Conservation (phyloP, 1,284 basidiomycete genomes). For the Cryptococcus sp. region DNA sequence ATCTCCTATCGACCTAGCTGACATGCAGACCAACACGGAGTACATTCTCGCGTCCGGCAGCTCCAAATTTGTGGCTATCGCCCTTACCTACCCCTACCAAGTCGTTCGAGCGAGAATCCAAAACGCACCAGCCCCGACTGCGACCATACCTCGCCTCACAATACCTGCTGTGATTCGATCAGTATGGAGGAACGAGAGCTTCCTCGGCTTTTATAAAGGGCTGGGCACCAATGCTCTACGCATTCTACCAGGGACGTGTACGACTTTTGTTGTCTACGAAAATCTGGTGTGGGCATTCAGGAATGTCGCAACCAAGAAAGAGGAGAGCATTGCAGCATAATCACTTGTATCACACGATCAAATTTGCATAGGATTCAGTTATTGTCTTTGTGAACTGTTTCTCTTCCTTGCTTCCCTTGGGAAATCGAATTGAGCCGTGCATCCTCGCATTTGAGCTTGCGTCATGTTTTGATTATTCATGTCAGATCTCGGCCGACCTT, state of each 20-base stretch:
- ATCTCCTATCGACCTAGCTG: background rate
- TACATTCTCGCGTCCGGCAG: slow-evolving; percentile 90
- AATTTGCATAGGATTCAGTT: too few species aligned
- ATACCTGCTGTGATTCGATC: slow-evolving; percentile 73
- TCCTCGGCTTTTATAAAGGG: slow-evolving; percentile 89
- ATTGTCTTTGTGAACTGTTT: too few species aligned
- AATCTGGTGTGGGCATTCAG: slow-evolving; percentile 82
- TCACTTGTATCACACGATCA: too few species aligned
- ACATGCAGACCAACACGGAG: slow-evolving; percentile 72
- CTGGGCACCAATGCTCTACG: slow-evolving; percentile 93
- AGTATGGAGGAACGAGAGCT: slow-evolving; percentile 76
- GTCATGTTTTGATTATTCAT: too few species aligned
- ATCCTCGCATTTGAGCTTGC: too few species aligned
- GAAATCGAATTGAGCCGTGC: too few species aligned
- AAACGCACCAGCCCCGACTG: slow-evolving; percentile 58
- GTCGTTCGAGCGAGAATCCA: slow-evolving; percentile 84
- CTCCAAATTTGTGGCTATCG: slow-evolving; percentile 81
- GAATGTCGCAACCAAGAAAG: slow-evolving; percentile 36
- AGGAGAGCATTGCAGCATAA: too few species aligned
- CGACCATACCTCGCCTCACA: slow-evolving; percentile 61
- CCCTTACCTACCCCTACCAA: slow-evolving; percentile 93
- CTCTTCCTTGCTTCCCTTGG: too few species aligned
- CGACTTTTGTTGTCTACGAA: slow-evolving; percentile 98
- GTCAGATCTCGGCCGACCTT: too few species aligned
- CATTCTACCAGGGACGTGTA: slow-evolving; percentile 93